Evolutionary conservation across 2,329 filamentous ascomycete species (phyloP).

Genomic region (Byssoonygena ceratinophila): DNA sequence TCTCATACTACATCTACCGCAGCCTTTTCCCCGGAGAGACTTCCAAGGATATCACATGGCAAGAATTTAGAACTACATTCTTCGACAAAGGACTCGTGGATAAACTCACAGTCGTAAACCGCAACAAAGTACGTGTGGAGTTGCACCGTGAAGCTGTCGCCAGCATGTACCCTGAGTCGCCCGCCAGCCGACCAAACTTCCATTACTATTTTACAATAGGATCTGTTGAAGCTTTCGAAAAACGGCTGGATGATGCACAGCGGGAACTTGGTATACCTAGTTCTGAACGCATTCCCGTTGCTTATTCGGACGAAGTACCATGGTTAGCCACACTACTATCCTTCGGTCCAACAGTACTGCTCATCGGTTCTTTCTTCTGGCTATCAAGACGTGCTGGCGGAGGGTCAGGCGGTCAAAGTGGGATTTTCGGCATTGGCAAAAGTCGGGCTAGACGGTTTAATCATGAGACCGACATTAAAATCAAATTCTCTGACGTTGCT

Average conservation of each 20-base stretch:
- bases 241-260: conserved; percentile 77
- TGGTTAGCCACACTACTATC: conserved; percentile 62
- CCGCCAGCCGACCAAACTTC: conserved; percentile 57
- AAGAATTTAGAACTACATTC: conserved; percentile 88
- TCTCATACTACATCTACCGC: conserved; percentile 53
- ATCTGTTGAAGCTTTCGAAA: conserved; percentile 85
- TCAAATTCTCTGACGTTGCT: conserved; percentile 93
- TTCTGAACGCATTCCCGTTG: conserved; percentile 84
- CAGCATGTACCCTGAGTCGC: conserved; percentile 64
- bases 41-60: conserved; percentile 83
- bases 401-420: conserved; percentile 55
- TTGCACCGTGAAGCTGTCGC: conserved; percentile 64
- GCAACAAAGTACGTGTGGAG: conserved; percentile 66
- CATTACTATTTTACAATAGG: conserved; percentile 93
- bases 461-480: conserved; percentile 89
- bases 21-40: conserved; percentile 57
- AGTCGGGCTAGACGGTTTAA: conserved; percentile 96
- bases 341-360: conserved; percentile 76
- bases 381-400: conserved; percentile 64
- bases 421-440: conserved; percentile 92
- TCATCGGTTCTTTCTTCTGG: conserved; percentile 75
- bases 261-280: conserved; percentile 73
- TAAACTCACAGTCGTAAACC: conserved; percentile 73
- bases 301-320: conserved; percentile 67
- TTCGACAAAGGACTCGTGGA: conserved; percentile 92